These are phyloP conservation scores for Yarrowia porcina DNA, from an alignment of 805 yeast species.

Conservation along the genomic window DNA sequence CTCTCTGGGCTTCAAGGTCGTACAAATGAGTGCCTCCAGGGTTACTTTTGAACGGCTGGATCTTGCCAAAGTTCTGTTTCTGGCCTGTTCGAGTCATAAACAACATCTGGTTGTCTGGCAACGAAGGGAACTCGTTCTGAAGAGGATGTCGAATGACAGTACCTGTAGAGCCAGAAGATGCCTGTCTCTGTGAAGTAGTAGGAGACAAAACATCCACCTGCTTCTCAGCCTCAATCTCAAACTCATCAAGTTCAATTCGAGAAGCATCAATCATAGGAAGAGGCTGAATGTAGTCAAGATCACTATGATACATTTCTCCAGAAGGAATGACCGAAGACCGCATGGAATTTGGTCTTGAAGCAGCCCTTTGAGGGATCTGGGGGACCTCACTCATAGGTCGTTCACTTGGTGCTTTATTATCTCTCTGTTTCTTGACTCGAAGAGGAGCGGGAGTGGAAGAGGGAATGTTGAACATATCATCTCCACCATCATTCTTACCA, in stretches of 20 bases:
- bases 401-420: not conserved
- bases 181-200: not conserved
- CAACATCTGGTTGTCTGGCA: slow-evolving; percentile 20
- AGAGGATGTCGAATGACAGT: slow-evolving; percentile 21
- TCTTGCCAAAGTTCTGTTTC: slow-evolving; percentile 15
- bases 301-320: not conserved
- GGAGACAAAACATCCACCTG: not conserved
- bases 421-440: not conserved
- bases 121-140: slow-evolving; percentile 22
- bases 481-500: not conserved
- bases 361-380: not conserved
- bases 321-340: not conserved
- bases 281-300: not conserved
- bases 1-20: slow-evolving; percentile 16
- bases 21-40: slow-evolving; percentile 19
- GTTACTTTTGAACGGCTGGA: not conserved
- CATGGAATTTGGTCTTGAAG: not conserved
- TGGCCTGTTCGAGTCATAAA: slow-evolving; percentile 15
- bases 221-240: not conserved
- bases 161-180: slow-evolving; percentile 3
- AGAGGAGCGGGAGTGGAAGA: not conserved
- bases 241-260: not conserved
- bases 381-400: not conserved
- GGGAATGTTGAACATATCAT: not conserved
- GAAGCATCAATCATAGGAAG: not conserved